Evolutionary conservation across 2,329 filamentous ascomycete genomes (phyloP).

Genomic region (Madurella mycetomatis): DNA sequence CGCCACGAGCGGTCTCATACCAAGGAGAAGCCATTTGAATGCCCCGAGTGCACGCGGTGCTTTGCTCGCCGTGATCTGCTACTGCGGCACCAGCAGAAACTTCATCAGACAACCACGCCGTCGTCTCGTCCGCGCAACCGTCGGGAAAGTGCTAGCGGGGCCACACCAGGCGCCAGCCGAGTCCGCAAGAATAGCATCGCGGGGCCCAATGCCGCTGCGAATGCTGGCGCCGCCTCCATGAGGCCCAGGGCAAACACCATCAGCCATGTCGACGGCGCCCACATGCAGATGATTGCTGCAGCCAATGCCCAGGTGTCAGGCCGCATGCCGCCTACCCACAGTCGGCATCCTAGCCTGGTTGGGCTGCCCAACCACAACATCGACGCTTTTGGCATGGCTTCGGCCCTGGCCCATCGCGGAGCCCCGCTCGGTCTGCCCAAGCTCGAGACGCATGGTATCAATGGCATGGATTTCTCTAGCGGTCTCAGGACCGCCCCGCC

Average conservation of each 20-base stretch:
- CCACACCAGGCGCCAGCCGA: slow-evolving; percentile 61
- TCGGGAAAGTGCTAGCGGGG: slow-evolving; percentile 80
- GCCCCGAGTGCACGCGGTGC: slow-evolving; percentile 87
- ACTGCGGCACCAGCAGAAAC: slow-evolving; percentile 94
- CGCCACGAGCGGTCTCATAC: slow-evolving; percentile 97
- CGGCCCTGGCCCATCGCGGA: slow-evolving; percentile 61
- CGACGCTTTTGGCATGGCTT: slow-evolving; percentile 69
- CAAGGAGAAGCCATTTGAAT: slow-evolving; percentile 98
- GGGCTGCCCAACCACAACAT: slow-evolving; percentile 57
- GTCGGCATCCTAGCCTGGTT: slow-evolving; percentile 69
- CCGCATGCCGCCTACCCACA: slow-evolving; percentile 52
- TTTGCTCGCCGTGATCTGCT: slow-evolving; percentile 91
- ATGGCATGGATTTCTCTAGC: slow-evolving; percentile 58
- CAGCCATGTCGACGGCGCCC: slow-evolving; percentile 78
- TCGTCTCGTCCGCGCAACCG: slow-evolving; percentile 82
- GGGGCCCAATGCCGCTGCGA: slow-evolving; percentile 45
- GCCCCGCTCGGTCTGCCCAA: slow-evolving; percentile 69
- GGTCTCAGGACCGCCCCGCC: slow-evolving; percentile 76
- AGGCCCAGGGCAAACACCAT: slow-evolving; percentile 93
- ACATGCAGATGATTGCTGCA: slow-evolving; percentile 67
- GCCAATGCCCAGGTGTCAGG: slow-evolving; percentile 51
- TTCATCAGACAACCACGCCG: slow-evolving; percentile 88
- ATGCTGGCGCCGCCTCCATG: slow-evolving; percentile 57
- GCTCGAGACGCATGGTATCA: slow-evolving; percentile 72
- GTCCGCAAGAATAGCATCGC: slow-evolving; percentile 92